These are phyloP conservation scores for Rhipidocladum racemiflorum DNA, from an alignment of 176 grass and related monocot species.

Conservation along the genomic window DNA sequence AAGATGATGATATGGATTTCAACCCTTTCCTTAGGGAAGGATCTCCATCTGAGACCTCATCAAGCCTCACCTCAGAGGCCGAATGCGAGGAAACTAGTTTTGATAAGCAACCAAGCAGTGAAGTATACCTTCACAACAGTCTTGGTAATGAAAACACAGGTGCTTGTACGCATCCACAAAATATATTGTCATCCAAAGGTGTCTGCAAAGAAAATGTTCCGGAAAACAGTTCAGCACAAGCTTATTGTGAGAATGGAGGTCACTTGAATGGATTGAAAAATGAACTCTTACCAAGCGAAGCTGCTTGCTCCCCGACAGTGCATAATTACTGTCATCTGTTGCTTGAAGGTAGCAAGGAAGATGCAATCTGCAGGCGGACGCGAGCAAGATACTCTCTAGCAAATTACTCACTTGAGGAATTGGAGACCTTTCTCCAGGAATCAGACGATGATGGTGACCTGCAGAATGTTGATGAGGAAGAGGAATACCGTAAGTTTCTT, in stretches of 20 bases:
- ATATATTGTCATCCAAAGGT: constrained; percentile 3
- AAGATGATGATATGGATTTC: constrained; percentile 90
- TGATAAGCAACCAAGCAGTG: constrained; percentile 27
- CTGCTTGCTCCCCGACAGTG: constrained; percentile 15
- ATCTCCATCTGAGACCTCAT: constrained; percentile 69
- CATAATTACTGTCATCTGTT: not conserved
- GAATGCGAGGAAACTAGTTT: constrained; percentile 38
- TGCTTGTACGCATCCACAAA: constrained; percentile 19
- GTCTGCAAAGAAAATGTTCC: constrained; percentile 10
- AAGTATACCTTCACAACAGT: not conserved
- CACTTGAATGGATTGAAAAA: constrained; percentile 26
- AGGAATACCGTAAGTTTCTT: constrained; percentile 96
- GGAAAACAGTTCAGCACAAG: constrained; percentile 14
- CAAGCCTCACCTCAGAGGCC: constrained; percentile 76
- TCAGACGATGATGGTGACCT: constrained; percentile 80
- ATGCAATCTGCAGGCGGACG: constrained; percentile 73
- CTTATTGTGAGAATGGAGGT: constrained; percentile 20
- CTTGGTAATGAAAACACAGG: constrained; percentile 24
- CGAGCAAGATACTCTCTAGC: constrained; percentile 68
- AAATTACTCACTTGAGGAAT: constrained; percentile 72
- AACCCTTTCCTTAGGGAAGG: constrained; percentile 66
- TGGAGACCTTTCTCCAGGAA: constrained; percentile 92
- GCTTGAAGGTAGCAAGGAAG: constrained; percentile 51
- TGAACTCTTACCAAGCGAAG: constrained; percentile 19
- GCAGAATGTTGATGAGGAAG: constrained; percentile 88